These are phyloP conservation scores for Nicotiana benthamiana DNA, from an alignment of 257 asterid species.

Conservation along the genomic window DNA sequence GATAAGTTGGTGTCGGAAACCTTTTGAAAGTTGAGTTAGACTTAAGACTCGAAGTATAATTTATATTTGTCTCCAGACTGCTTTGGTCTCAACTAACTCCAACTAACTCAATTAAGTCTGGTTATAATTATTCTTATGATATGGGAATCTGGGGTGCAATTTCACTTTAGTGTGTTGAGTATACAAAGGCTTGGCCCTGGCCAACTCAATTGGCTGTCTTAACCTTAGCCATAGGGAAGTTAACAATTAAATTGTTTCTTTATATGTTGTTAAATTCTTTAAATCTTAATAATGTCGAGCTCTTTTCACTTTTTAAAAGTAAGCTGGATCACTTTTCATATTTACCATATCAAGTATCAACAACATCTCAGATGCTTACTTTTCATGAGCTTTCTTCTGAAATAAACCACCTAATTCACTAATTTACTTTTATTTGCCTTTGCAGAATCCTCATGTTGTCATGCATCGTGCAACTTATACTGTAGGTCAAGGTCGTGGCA, in stretches of 20 bases:
- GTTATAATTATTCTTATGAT: not conserved
- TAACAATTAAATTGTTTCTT: not conserved
- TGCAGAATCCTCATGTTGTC: slow-evolving; percentile 70
- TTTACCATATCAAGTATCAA: not conserved
- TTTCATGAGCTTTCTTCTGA: slow-evolving; percentile 1
- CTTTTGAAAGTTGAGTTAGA: not conserved
- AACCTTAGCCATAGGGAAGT: not conserved
- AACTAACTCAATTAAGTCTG: not conserved
- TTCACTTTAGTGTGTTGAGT: not conserved
- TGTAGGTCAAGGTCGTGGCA: slow-evolving; percentile 38
- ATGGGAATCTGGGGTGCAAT: not conserved
- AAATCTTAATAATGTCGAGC: not conserved
- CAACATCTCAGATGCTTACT: not conserved
- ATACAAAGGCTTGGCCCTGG: not conserved
- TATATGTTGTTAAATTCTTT: not conserved
- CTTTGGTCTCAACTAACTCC: not conserved
- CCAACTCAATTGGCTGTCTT: not conserved
- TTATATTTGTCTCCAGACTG: not conserved
- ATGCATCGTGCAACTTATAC: slow-evolving; percentile 46
- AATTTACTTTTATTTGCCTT: slow-evolving; percentile 2
- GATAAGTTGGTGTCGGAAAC: not conserved
- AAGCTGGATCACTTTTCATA: not conserved
- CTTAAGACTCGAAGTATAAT: not conserved
- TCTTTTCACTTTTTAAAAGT: not conserved
- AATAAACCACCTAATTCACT: not conserved